A percentile compares a stretch with the other conserved stretches of the same genome.
phyloP scores from a whole-genome alignment of 1,284 basidiomycete species.

The Boletus sp. region DNA sequence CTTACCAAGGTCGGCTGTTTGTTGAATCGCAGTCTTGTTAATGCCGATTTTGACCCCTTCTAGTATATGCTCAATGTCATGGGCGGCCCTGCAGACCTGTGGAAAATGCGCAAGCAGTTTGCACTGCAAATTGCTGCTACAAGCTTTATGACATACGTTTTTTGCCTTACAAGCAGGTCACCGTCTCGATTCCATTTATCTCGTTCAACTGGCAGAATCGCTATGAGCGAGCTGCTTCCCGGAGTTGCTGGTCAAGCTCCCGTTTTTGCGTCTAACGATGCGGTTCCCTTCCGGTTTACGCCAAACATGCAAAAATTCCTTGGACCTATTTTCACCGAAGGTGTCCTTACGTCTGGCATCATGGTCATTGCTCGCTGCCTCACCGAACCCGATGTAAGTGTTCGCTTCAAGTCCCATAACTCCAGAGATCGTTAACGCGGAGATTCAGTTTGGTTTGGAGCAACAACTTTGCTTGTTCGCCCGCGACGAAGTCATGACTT shows the following conservation, averaged over 20 bases:
- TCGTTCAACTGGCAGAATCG: slow-evolving; percentile 82
- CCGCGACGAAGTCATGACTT: slow-evolving; percentile 86
- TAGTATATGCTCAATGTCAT: slow-evolving; percentile 91
- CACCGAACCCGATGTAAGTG: slow-evolving; percentile 84
- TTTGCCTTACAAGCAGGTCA: slow-evolving; percentile 81
- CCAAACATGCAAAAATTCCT: slow-evolving; percentile 96
- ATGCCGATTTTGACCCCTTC: slow-evolving; percentile 8
- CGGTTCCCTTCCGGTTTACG: slow-evolving; percentile 95
- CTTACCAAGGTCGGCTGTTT: slow-evolving; percentile 66
- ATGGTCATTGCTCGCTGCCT: slow-evolving; percentile 90
- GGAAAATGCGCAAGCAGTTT: slow-evolving; percentile 98
- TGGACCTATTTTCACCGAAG: slow-evolving; percentile 87
- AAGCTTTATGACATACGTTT: slow-evolving; percentile 90
- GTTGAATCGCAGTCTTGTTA: background rate
- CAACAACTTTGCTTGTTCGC: slow-evolving; percentile 88
- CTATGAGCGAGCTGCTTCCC: slow-evolving; percentile 87
- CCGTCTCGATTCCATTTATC: slow-evolving; percentile 89
- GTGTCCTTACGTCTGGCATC: slow-evolving; percentile 80
- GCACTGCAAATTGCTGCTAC: slow-evolving; percentile 84
- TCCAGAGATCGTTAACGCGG: slow-evolving; percentile 1
- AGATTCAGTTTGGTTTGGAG: slow-evolving; percentile 74
- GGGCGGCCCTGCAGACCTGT: slow-evolving; percentile 82
- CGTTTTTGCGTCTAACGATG: slow-evolving; percentile 75
- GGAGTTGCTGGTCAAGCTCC: slow-evolving; percentile 57
- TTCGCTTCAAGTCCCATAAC: background rate